Conservation (phyloP, 2,329 filamentous ascomycete genomes). For the Ophioceras dolichostomum region DNA sequence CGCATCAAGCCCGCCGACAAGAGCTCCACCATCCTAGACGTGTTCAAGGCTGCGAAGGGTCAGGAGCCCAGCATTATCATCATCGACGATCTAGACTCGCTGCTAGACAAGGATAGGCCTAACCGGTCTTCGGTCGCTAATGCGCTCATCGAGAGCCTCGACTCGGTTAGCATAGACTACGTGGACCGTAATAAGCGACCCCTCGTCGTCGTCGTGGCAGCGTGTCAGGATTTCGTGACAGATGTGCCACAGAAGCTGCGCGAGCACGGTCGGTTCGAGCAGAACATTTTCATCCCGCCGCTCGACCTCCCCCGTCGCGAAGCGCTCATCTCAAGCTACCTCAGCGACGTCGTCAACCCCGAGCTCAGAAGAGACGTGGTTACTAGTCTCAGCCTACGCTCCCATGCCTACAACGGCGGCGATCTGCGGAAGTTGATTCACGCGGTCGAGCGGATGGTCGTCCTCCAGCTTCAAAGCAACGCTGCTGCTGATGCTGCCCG, state of each 20-base stretch:
- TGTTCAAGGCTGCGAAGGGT: constrained; percentile 56
- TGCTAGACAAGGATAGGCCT: constrained; percentile 49
- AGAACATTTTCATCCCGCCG: constrained; percentile 62
- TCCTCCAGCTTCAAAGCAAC: constrained; percentile 24
- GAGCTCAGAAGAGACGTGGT: not conserved
- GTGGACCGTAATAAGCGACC: constrained; percentile 25
- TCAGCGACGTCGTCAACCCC: constrained; percentile 25
- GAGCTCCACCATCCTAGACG: constrained; percentile 46
- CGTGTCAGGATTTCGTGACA: constrained; percentile 57
- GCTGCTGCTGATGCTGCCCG: no score
- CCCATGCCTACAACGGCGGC: constrained; percentile 75
- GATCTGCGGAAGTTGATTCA: constrained; percentile 59
- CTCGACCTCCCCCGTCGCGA: constrained; percentile 60
- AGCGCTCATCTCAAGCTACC: constrained; percentile 57
- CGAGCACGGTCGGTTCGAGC: constrained; percentile 49
- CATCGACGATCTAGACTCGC: constrained; percentile 63
- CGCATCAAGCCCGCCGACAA: constrained; percentile 45
- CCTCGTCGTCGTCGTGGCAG: constrained; percentile 60
- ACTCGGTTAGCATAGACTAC: constrained; percentile 24
- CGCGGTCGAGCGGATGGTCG: not conserved
- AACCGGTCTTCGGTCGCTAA: constrained; percentile 37
- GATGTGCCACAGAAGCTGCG: constrained; percentile 61
- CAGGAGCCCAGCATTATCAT: constrained; percentile 66
- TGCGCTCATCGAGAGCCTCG: constrained; percentile 40
- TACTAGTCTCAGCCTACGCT: constrained; percentile 52